These are phyloP conservation scores for Bacidia rubella DNA, from an alignment of 495 filamentous ascomycete species.

Conservation along the genomic window DNA sequence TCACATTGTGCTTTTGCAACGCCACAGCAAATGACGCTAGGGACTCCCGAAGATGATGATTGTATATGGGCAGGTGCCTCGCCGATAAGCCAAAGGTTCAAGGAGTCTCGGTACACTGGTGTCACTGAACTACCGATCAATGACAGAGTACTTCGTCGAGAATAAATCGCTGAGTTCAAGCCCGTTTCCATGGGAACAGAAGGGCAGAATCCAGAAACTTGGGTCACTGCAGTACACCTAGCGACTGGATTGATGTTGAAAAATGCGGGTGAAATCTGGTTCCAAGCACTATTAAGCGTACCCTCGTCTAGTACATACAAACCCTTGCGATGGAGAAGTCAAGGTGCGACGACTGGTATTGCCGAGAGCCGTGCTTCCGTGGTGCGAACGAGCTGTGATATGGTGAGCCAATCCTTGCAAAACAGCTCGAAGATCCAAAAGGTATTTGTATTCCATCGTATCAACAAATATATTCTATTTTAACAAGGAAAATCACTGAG, in stretches of 20 bases:
- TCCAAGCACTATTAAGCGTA: slow-evolving; percentile 1
- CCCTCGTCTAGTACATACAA: slow-evolving; percentile 2
- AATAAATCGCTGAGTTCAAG: neutral
- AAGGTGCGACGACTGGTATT: slow-evolving; percentile 3
- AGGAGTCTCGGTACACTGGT: neutral
- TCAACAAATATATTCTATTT: neutral
- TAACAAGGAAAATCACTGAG: neutral
- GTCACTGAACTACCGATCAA: neutral
- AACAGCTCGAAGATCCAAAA: neutral
- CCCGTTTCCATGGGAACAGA: neutral
- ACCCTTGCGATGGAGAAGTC: slow-evolving; percentile 2
- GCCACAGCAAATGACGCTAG: neutral
- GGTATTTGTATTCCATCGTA: neutral
- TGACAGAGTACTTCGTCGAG: slow-evolving; percentile 4
- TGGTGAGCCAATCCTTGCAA: neutral
- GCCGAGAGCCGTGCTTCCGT: slow-evolving; percentile 3
- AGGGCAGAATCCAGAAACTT: slow-evolving; percentile 5
- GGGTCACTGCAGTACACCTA: slow-evolving; percentile 8
- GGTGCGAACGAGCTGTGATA: slow-evolving; percentile 4
- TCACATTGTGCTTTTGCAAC: neutral
- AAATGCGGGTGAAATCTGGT: slow-evolving; percentile 6
- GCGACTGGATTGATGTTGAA: slow-evolving; percentile 1
- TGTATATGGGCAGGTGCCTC: slow-evolving; percentile 8
- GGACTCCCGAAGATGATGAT: neutral
- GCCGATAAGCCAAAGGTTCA: slow-evolving; percentile 1